These are phyloP conservation scores for Ganoderma sinense DNA, from an alignment of 1,284 basidiomycete genomes.

Conservation along the genomic window DNA sequence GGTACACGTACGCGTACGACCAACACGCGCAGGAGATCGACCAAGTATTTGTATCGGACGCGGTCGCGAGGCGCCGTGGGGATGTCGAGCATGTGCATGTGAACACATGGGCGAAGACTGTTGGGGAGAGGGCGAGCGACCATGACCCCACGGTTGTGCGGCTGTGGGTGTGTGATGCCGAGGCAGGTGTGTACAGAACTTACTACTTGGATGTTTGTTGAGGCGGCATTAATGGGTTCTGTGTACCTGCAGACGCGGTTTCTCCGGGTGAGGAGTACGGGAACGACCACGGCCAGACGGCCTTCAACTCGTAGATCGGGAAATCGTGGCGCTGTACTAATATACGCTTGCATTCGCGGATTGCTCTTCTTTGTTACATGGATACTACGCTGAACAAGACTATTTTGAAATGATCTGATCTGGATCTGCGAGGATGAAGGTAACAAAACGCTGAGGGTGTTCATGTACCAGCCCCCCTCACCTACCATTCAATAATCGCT, in stretches of 20 bases:
- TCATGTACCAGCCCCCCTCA: background rate
- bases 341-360: background rate
- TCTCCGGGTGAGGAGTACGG: background rate
- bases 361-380: background rate
- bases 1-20: constrained; percentile 69
- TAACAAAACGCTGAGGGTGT: background rate
- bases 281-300: background rate
- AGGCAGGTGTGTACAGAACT: background rate
- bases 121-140: constrained; percentile 56
- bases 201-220: no score
- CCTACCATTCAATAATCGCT: background rate
- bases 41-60: constrained; percentile 61
- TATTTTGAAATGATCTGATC: background rate
- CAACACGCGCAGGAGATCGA: constrained; percentile 67
- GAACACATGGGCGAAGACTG: constrained; percentile 60
- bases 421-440: background rate
- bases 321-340: background rate
- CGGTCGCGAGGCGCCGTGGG: constrained; percentile 48
- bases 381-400: background rate
- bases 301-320: background rate
- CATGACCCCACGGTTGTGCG: constrained; percentile 68
- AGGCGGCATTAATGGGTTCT: background rate
- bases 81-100: constrained; percentile 64
- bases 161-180: constrained; percentile 51
- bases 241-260: background rate